phyloP scores from a whole-genome alignment of 495 filamentous ascomycete genomes.

The Aspergillus funiculosus region DNA sequence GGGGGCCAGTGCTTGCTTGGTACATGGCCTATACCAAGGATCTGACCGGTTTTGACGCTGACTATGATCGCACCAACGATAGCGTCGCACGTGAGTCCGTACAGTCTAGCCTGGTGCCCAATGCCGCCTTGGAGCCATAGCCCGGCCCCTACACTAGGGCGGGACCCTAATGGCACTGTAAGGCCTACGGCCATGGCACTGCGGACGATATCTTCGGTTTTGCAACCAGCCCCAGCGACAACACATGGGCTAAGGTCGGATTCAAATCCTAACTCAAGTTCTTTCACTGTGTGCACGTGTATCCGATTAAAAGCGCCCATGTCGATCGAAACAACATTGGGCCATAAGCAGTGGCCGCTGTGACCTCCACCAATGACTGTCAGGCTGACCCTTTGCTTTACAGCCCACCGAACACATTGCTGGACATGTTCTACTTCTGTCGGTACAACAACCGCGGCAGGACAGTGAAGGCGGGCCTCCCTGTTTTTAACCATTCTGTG shows the following conservation, averaged over 20 bases:
- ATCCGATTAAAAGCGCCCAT: constrained; percentile 54
- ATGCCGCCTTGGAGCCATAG: constrained; percentile 62
- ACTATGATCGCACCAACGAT: constrained; percentile 56
- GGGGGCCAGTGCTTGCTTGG: constrained; percentile 43
- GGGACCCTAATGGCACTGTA: constrained; percentile 53
- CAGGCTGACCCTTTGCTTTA: constrained; percentile 44
- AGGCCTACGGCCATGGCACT: constrained; percentile 45
- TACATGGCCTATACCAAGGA: constrained; percentile 48
- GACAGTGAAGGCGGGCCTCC: constrained; percentile 43
- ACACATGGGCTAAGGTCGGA: constrained; percentile 32
- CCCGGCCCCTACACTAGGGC: constrained; percentile 58
- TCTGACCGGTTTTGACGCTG: constrained; percentile 46
- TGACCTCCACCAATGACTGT: constrained; percentile 56
- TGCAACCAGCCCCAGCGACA: constrained; percentile 51
- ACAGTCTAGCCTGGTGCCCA: constrained; percentile 50
- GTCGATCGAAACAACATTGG: constrained; percentile 51
- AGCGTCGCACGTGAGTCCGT: constrained; percentile 56
- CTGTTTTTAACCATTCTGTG: constrained; percentile 45
- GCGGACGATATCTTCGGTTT: constrained; percentile 50
- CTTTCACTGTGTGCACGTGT: constrained; percentile 34
- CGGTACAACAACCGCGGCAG: constrained; percentile 44
- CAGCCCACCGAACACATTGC: constrained; percentile 54
- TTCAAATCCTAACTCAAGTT: constrained; percentile 14
- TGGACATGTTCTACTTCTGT: constrained; percentile 49
- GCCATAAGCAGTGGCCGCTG: constrained; percentile 53